Base-by-base conservation (phyloP, 2,329 filamentous ascomycete species). In the Sarocladium oryzae region DNA sequence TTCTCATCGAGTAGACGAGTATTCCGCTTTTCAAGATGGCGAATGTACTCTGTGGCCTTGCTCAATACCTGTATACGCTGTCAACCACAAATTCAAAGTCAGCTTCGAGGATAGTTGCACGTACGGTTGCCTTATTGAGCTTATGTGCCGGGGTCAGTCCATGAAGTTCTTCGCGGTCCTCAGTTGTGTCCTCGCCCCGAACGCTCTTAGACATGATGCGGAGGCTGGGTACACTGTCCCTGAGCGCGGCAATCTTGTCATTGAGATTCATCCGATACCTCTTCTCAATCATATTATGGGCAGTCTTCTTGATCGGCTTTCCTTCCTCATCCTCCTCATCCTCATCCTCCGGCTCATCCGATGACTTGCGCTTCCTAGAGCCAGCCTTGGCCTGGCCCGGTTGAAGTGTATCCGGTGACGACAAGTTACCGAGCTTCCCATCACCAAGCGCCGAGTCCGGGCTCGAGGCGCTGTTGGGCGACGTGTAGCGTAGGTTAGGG, bases 241-340 rank as follows among this genome's bases (percentile, higher is more conserved):
- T 80, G 55, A 97, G 73, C 53, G 91, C 90, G 41, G 90, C 87
- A 60, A 97, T 97, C 73, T 97, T 97, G 65, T 96, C 92, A 63
- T 97, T 97, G 52, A 97, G 77, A 63, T 97, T 97, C 51, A 89
- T 96, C 60, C 92, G 85, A 68, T 97, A 97, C 57, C 92, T 78
- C 76, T 96, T 97, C 71, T 97, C 92, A 56, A 97, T 96, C 78
- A 97, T 93, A 68, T 96, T 97, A 70, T 97, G 92, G 2, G 92
- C 90, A 28, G 91, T 95, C 77, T 96, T 96, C 76, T 96, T 96
- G 53, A 71, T 60, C 4, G 69, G 69, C 54, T 77, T 83, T 59
- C 74, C 79, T 57, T 77, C 78, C 49, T 80, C 67, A 26, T 77
- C 70, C 41, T 81, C 75, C 11, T 85, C 81, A 46, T 82, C 79